phyloP scores from a whole-genome alignment of 2,329 filamentous ascomycete genomes.

The Orbilia oligospora region DNA sequence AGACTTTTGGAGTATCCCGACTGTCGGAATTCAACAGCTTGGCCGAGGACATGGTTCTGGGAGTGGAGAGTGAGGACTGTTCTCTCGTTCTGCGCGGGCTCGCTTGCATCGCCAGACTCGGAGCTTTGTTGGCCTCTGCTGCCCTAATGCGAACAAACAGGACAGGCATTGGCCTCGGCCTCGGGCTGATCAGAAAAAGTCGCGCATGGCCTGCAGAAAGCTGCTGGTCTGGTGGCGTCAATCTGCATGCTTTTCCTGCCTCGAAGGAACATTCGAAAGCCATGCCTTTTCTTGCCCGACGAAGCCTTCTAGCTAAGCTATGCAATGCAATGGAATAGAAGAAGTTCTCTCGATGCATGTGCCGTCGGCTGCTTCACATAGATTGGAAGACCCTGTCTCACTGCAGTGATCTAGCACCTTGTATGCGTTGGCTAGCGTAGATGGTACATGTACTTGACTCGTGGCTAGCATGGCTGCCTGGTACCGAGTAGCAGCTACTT shows the following conservation, averaged over 20 bases:
- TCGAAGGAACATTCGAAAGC: constrained; percentile 37
- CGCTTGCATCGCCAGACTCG: constrained; percentile 58
- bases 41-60: constrained; percentile 60
- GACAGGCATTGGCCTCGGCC: neutral
- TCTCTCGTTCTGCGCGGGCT: constrained; percentile 37
- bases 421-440: constrained; percentile 53
- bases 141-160: constrained; percentile 19
- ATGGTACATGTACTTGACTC: constrained; percentile 47
- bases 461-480: constrained; percentile 48
- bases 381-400: constrained; percentile 38
- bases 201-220: constrained; percentile 44
- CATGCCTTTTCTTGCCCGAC: constrained; percentile 8
- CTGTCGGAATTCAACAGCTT: constrained; percentile 60
- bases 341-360: constrained; percentile 45
- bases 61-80: constrained; percentile 52
- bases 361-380: constrained; percentile 57
- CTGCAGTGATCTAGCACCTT: constrained; percentile 18
- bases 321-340: too few species aligned
- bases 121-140: constrained; percentile 43
- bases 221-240: constrained; percentile 60
- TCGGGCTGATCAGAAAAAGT: constrained; percentile 38
- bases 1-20: constrained; percentile 59
- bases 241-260: constrained; percentile 55
- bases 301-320: neutral
- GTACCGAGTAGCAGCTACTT: constrained; percentile 47